Evolutionary conservation across 805 yeast genomes (phyloP).

Genomic region (Myxozyma geophila): DNA sequence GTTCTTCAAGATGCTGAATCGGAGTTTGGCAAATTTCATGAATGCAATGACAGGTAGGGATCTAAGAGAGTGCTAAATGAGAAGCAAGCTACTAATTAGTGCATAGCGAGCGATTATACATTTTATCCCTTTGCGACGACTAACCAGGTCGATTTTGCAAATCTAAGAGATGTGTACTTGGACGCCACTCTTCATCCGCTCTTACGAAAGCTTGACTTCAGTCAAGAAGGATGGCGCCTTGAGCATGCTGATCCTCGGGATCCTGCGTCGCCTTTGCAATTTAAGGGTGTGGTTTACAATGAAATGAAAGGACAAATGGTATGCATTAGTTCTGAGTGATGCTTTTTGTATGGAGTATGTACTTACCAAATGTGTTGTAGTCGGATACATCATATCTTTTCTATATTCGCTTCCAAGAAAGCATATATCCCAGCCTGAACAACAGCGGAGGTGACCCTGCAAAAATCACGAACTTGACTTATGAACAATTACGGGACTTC

Average conservation of each 20-base stretch:
- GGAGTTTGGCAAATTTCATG: slow-evolving; percentile 96
- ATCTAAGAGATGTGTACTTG: slow-evolving; percentile 83
- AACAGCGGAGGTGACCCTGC: slow-evolving; percentile 95
- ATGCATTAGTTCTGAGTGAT: not conserved
- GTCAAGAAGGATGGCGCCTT: slow-evolving; percentile 97
- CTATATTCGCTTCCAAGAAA: slow-evolving; percentile 81
- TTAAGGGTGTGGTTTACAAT: slow-evolving; percentile 96
- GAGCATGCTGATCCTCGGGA: slow-evolving; percentile 67
- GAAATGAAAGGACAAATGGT: slow-evolving; percentile 96
- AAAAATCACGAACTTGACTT: slow-evolving; percentile 70
- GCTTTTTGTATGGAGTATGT: not conserved
- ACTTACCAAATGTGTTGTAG: slow-evolving; percentile 1
- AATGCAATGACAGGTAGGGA: slow-evolving; percentile 81
- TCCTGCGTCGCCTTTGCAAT: slow-evolving; percentile 61
- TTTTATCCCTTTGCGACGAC: slow-evolving; percentile 97
- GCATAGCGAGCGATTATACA: slow-evolving; percentile 83
- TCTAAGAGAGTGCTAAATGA: no score
- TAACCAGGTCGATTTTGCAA: slow-evolving; percentile 75
- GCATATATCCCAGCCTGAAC: slow-evolving; percentile 80
- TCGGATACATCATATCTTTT: slow-evolving; percentile 84
- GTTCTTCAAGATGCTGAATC: slow-evolving; percentile 92
- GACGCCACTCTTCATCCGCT: slow-evolving; percentile 87
- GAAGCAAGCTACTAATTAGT: not conserved
- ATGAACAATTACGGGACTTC: slow-evolving; percentile 77
- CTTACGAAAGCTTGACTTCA: slow-evolving; percentile 76